These are phyloP conservation scores for Andalucia godoyi DNA, from an alignment of 78 protist species.

Conservation along the genomic window DNA sequence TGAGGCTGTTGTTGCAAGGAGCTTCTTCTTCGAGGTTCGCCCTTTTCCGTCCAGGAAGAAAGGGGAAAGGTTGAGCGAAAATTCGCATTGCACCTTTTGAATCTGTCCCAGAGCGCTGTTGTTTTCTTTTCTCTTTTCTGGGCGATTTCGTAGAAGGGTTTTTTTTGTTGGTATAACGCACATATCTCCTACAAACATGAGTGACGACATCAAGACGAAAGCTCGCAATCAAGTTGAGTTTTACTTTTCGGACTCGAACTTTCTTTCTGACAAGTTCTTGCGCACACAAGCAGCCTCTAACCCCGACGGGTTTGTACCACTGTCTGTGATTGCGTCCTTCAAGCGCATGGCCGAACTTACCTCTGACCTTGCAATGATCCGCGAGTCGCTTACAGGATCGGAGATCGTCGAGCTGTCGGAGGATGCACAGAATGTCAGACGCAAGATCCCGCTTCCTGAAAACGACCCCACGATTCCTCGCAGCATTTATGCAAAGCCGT, in stretches of 20 bases:
- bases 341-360: neutral
- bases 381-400: neutral
- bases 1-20: too few relatives aligned
- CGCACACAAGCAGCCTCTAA: neutral
- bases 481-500: neutral
- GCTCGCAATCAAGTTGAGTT: neutral
- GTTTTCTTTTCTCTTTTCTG: too few relatives aligned
- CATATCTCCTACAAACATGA: too few relatives aligned
- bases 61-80: too few relatives aligned
- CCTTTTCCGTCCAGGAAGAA: too few relatives aligned
- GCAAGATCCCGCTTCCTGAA: neutral
- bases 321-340: neutral
- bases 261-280: slow-evolving; percentile 5
- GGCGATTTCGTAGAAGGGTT: too few relatives aligned
- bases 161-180: too few relatives aligned
- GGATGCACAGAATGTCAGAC: neutral
- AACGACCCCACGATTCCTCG: neutral
- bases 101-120: too few relatives aligned
- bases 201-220: neutral
- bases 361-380: neutral
- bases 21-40: too few relatives aligned
- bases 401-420: neutral
- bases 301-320: neutral
- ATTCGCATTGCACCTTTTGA: too few relatives aligned
- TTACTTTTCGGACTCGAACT: slow-evolving; percentile 10